Conservation (phyloP, 352 stramenopile genomes). For the Globisporangium carolinianum region DNA sequence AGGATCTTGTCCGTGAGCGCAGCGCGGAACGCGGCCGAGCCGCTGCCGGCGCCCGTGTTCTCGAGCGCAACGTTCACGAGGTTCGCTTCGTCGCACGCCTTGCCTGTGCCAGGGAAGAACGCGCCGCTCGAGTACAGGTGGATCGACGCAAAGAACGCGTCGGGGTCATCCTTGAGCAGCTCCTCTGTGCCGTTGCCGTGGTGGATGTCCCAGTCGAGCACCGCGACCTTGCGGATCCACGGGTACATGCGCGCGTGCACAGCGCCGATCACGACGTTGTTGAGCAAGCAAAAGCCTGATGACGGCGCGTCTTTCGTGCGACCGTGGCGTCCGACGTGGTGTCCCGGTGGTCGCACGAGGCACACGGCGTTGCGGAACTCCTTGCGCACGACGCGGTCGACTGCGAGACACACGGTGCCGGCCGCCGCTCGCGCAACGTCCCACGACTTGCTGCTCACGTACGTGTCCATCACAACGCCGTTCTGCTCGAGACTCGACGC, state of each 20-base stretch:
- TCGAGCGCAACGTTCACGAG: constrained; percentile 75
- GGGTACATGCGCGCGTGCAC: constrained; percentile 92
- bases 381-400: constrained; percentile 75
- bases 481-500: constrained; percentile 59
- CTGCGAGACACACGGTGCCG: constrained; percentile 70
- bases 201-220: constrained; percentile 99
- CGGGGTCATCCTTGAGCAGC: constrained; percentile 70
- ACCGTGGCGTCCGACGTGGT: constrained; percentile 86
- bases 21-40: constrained; percentile 56
- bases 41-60: constrained; percentile 56
- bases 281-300: constrained; percentile 97
- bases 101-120: constrained; percentile 78
- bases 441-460: constrained; percentile 82
- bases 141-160: constrained; percentile 81
- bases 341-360: constrained; percentile 87
- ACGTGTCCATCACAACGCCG: constrained; percentile 73
- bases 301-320: constrained; percentile 63
- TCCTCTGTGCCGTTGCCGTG: constrained; percentile 98
- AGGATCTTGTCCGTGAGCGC: constrained; percentile 56
- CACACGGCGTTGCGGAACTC: constrained; percentile 82
- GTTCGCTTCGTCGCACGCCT: constrained; percentile 48
- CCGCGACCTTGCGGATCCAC: constrained; percentile 91
- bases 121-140: constrained; percentile 67
- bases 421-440: constrained; percentile 74
- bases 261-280: constrained; percentile 98